Percentiles rank a stretch among this genome's conserved stretches.
Conservation (phyloP, 768 basidiomycete species). For the Lactarius tabidus region DNA sequence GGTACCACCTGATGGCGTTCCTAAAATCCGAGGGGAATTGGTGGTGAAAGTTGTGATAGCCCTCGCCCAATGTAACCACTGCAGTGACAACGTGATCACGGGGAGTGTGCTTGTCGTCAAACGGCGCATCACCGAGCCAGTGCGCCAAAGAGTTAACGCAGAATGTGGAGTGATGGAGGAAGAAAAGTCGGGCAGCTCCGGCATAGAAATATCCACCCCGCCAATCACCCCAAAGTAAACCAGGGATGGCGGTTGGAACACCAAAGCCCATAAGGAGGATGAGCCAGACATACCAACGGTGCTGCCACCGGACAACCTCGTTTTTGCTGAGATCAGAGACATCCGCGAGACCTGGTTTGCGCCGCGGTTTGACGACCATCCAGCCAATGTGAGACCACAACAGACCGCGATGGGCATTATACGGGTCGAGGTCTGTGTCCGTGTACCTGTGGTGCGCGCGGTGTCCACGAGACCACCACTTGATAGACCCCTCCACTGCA, state of each 20-base stretch:
- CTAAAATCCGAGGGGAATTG: conserved; percentile 97
- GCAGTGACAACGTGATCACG: conserved; percentile 88
- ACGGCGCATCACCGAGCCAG: conserved; percentile 90
- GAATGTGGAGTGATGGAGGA: conserved; percentile 94
- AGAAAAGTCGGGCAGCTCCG: conserved; percentile 68
- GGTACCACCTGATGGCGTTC: conserved; percentile 93
- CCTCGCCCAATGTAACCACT: conserved; percentile 88
- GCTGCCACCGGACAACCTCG: conserved; percentile 82
- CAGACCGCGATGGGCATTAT: conserved; percentile 88
- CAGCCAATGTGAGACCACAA: conserved; percentile 85
- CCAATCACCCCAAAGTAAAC: conserved; percentile 82
- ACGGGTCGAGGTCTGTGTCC: conserved; percentile 94
- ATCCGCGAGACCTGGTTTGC: conserved; percentile 87
- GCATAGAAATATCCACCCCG: conserved; percentile 84
- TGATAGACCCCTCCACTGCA: conserved; percentile 94
- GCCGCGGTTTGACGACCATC: conserved; percentile 91
- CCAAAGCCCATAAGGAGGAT: conserved; percentile 67
- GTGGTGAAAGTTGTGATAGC: conserved; percentile 99
- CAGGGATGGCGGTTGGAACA: conserved; percentile 74
- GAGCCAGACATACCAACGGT: conserved; percentile 68
- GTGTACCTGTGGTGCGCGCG: conserved; percentile 97
- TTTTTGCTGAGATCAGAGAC: conserved; percentile 81
- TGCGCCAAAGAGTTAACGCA: conserved; percentile 97
- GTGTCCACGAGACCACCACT: conserved; percentile 99
- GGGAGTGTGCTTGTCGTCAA: conserved; percentile 94